These are phyloP conservation scores for Boletus patriciae DNA, from an alignment of 768 basidiomycete species.

Conservation along the genomic window DNA sequence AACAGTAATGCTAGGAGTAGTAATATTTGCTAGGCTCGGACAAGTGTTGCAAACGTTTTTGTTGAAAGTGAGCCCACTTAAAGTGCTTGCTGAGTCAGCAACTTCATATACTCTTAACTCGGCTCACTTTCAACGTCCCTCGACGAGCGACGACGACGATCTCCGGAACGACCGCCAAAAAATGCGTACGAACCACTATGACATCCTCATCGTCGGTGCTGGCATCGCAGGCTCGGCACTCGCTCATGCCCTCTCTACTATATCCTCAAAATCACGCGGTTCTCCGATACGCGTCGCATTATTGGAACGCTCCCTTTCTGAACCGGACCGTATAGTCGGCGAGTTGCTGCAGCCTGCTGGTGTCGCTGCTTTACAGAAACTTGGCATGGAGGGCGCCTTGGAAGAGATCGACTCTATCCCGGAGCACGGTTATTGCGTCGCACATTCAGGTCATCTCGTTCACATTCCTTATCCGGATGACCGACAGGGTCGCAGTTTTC, in stretches of 20 bases:
- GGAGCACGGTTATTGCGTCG: constrained; percentile 83
- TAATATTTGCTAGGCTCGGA: not conserved
- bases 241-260: constrained; percentile 76
- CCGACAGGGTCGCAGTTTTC: constrained; percentile 81
- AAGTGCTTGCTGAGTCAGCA: constrained; percentile 19
- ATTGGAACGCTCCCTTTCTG: constrained; percentile 86
- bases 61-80: constrained; percentile 7
- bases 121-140: not conserved
- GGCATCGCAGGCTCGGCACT: constrained; percentile 88
- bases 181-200: constrained; percentile 44
- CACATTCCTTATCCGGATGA: constrained; percentile 84
- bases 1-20: too few relatives aligned
- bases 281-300: constrained; percentile 75
- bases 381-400: constrained; percentile 76
- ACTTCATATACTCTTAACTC: not conserved
- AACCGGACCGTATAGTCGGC: constrained; percentile 96
- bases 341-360: constrained; percentile 96
- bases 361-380: constrained; percentile 64
- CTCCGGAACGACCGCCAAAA: not conserved
- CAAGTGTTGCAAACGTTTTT: not conserved
- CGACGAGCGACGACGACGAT: not conserved
- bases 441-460: constrained; percentile 60
- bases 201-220: constrained; percentile 88
- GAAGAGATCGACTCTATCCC: constrained; percentile 88
- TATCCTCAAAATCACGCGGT: constrained; percentile 41